Conservation (phyloP, 2,329 filamentous ascomycete genomes). For the Ascochyta clinopodiicola region DNA sequence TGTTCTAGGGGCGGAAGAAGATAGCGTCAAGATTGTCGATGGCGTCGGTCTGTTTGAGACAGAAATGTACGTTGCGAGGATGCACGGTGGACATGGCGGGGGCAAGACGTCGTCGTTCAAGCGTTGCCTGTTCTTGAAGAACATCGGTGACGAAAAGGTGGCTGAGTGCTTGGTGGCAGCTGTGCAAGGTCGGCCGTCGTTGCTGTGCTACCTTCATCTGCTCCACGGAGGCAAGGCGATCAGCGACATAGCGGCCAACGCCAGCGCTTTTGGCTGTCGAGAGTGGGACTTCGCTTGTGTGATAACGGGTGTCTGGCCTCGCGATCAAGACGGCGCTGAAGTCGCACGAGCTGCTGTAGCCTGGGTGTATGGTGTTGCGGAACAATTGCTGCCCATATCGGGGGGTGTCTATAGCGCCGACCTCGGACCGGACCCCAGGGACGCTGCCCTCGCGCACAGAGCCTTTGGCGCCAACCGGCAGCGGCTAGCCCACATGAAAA, state of each 20-base stretch:
- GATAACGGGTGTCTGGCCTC: conserved; percentile 67
- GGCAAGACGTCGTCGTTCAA: conserved; percentile 70
- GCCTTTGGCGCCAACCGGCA: conserved; percentile 65
- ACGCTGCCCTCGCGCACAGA: conserved; percentile 56
- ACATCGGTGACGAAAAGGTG: conserved; percentile 50
- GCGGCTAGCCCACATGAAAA: conserved; percentile 62
- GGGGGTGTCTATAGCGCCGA: conserved; percentile 65
- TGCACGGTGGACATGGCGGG: conserved; percentile 65
- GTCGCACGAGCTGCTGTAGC: conserved; percentile 47
- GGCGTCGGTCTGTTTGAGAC: conserved; percentile 61
- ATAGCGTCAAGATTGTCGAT: conserved; percentile 51
- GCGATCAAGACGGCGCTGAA: conserved; percentile 58
- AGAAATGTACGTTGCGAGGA: conserved; percentile 66
- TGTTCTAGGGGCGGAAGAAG: conserved; percentile 46
- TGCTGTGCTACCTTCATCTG: conserved; percentile 68
- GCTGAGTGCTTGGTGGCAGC: conserved; percentile 53
- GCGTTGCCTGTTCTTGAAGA: conserved; percentile 66
- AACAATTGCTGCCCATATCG: conserved; percentile 58
- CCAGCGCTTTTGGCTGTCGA: conserved; percentile 67
- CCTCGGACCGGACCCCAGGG: conserved; percentile 67
- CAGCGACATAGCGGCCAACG: conserved; percentile 51
- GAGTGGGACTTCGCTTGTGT: conserved; percentile 71
- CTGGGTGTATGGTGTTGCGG: conserved; percentile 65
- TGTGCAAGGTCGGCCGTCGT: conserved; percentile 57
- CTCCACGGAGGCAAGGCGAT: conserved; percentile 65